Base-by-base conservation (phyloP, 192 early-diverging fungal species). In the Coemansia sp. region DNA sequence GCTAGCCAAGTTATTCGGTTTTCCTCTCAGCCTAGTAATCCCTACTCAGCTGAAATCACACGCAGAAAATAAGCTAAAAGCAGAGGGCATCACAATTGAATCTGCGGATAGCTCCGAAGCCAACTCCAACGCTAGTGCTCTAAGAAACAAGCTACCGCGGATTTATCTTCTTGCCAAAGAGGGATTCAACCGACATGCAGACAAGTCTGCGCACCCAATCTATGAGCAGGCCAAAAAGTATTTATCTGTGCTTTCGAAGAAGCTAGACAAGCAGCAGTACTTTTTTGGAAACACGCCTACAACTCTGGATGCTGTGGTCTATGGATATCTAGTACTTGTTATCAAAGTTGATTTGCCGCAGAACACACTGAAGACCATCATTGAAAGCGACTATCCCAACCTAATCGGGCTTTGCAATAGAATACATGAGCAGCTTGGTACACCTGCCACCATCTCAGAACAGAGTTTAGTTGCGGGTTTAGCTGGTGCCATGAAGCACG, bases 271-370 rank as follows among this genome's bases (percentile, higher is more conserved):
- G 7, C 84, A 94, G 59, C 80, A 85, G 1, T 97, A 88, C 70
- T 92, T 97, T 65, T 94, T 94, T 78, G 94, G 93, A 5, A 77
- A 87, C 62, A 88, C 85, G 10, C 87, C 92, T 3, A 86, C 88
- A 10, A 85, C 89, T 14, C 76, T 96, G 7, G 95, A 97, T 72
- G 88, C 89, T 9, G 80, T 94, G 32, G 90, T 85, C 10, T 97
- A 89, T 74, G 93, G 90, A 17, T 88, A 95, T 69, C 80, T 97
- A 23, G 84, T 93, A n/a, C 72, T 93, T 51, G 87, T 93, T 25
- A 56, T 87, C 51, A 88, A 87, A 39, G 87, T 94, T n/a, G 80
- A 90, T 22, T 82, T 96, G 30, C 86, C 90, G 9, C 80, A 83
- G 33, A 64, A 66, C 57, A 71, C 76, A 20, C 66, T 83, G 25